Percentiles rank a stretch among this genome's conserved stretches.
phyloP scores from a whole-genome alignment of 1,139 yeast genomes.

The Zygoascus hellenicus region DNA sequence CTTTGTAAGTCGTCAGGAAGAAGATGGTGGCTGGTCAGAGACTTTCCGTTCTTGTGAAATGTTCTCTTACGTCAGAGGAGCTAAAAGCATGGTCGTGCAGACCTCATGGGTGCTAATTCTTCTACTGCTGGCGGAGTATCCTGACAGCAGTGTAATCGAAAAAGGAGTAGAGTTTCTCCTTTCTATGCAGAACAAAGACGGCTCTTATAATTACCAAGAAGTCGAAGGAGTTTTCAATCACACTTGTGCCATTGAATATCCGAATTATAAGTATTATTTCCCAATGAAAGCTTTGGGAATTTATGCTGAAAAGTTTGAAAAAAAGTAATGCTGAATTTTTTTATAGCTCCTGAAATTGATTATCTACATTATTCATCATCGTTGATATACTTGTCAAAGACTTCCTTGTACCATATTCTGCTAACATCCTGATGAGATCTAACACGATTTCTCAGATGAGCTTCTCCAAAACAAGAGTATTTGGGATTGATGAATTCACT shows the following conservation, averaged over 20 bases:
- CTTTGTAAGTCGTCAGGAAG: constrained; percentile 63
- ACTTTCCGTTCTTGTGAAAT: constrained; percentile 61
- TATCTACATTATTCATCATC: constrained; percentile 4
- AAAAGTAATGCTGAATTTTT: neutral
- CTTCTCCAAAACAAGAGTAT: constrained; percentile 44
- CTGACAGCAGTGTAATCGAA: constrained; percentile 56
- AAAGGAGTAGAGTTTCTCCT: constrained; percentile 61
- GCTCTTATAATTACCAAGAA: constrained; percentile 82
- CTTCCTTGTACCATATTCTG: constrained; percentile 54
- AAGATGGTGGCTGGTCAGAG: constrained; percentile 98
- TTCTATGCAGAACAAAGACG: constrained; percentile 61
- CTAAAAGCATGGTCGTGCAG: constrained; percentile 71
- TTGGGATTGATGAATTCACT: constrained; percentile 33
- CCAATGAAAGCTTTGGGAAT: constrained; percentile 91
- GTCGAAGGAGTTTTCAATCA: constrained; percentile 97
- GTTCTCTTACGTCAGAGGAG: constrained; percentile 65
- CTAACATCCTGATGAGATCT: constrained; percentile 68
- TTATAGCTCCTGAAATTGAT: neutral
- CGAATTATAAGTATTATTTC: constrained; percentile 83
- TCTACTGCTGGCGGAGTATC: constrained; percentile 73
- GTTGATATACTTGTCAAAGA: constrained; percentile 28
- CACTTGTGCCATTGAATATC: constrained; percentile 89
- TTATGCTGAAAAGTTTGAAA: constrained; percentile 37
- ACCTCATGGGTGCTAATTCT: constrained; percentile 93
- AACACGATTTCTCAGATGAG: constrained; percentile 57